Percentiles rank a stretch among this genome's conserved stretches.
These are phyloP conservation scores for Fusarium napiforme DNA, from an alignment of 2,329 filamentous ascomycete species.

Conservation along the genomic window DNA sequence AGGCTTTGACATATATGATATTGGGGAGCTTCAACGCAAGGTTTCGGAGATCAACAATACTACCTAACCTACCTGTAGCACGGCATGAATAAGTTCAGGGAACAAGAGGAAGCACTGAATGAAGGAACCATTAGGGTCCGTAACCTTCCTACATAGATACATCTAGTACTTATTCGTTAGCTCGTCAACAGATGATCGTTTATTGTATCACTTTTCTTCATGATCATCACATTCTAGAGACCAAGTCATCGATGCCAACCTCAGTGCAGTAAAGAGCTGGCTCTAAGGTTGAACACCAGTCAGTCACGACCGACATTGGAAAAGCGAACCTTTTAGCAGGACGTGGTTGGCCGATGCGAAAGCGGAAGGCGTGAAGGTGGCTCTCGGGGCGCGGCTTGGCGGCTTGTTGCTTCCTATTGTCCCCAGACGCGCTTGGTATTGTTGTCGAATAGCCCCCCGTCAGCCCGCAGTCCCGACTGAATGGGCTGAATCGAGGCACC, in stretches of 20 bases:
- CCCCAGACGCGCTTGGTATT: slow-evolving; percentile 45
- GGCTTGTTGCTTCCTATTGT: slow-evolving; percentile 47
- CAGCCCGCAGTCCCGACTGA: slow-evolving; percentile 32
- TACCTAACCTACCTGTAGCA: not conserved
- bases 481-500: slow-evolving; percentile 32
- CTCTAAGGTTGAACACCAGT: not conserved
- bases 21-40: not conserved
- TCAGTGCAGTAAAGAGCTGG: not conserved
- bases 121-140: slow-evolving; percentile 2
- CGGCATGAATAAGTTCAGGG: not conserved
- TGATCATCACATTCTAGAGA: slow-evolving; percentile 3
- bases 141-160: not conserved
- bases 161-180: too few species aligned
- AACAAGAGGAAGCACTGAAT: not conserved
- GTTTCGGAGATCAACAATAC: slow-evolving; percentile 14
- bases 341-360: slow-evolving; percentile 2
- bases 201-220: not conserved
- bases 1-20: not conserved
- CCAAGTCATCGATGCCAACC: not conserved
- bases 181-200: not conserved
- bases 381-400: slow-evolving; percentile 26
- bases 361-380: slow-evolving; percentile 14
- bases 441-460: slow-evolving; percentile 42
- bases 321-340: not conserved
- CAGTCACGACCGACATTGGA: slow-evolving; percentile 14